Evolutionary conservation across 2,329 filamentous ascomycete genomes (phyloP), one percentile per base, ranked within the genome.

Genomic region (Curvularia hawaiiensis): DNA sequence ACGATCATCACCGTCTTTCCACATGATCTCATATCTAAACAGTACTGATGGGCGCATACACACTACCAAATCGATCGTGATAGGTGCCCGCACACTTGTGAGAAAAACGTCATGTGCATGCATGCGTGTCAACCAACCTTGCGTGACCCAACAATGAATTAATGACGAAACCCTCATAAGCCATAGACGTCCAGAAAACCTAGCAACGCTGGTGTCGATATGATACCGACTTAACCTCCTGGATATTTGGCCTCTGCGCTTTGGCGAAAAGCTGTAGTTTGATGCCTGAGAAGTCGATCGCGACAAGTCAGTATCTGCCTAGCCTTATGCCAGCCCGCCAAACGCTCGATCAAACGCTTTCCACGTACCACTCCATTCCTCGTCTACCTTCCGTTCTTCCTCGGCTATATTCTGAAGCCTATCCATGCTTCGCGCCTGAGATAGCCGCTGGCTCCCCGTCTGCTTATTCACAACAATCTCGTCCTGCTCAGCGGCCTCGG

Each of bases 321-420:
- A n/a, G n/a, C 31, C 18, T 40, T 33, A 4, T 10, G 16, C 47
- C 35, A 40, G n/a, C 33, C n/a, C 24, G 35, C 41, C 47, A 40
- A 30, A 50, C 10, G 33, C 41, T 28, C 33, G 16, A 38, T 16
- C n/a, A 18, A 50, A 35, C 4, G 24, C 30, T 20, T n/a, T 48
- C n/a, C 22, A 59, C 48, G 38, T 33, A 52, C 56, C 56, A 38
- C 40, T 44, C 50, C 54, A 60, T 48, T 60, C 58, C 30, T 50
- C 50, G 4, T 53, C 28, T 11, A 50, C 58, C n/a, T 35, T 45
- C 10, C 54, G 20, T 2, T 60, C 58, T 14, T 60, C 58, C 24
- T 60, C 58, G 6, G 41, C 54, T 50, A 60, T 57, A 24, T 60
- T 54, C 41, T 60, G 54, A 38, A 60, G 53, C 24, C 58, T 60